Conservation (phyloP, 768 basidiomycete species). For the Lactarius tabidus region DNA sequence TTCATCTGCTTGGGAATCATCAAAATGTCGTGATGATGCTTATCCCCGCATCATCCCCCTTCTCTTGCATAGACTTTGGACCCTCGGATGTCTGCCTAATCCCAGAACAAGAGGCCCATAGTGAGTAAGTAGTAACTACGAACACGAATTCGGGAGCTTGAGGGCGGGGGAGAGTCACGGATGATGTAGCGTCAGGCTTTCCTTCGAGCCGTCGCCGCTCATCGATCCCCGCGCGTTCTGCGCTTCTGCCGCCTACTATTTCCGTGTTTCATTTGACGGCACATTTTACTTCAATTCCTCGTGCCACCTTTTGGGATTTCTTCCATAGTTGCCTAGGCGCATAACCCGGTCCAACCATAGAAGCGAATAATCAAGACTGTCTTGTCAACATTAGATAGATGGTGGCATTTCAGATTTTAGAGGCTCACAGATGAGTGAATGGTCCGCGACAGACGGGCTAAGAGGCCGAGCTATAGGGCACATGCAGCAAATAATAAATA, state of each 20-base stretch:
- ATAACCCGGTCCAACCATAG: constrained; percentile 39
- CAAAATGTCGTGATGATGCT: background rate
- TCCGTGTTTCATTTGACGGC: background rate
- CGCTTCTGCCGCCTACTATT: background rate
- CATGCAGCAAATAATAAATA: too few species aligned
- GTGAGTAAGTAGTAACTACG: background rate
- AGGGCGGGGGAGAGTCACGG: too few species aligned
- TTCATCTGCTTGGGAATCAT: background rate
- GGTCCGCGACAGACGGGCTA: too few species aligned
- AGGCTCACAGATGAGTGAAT: too few species aligned
- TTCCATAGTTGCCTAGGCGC: constrained; percentile 25
- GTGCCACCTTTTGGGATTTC: background rate
- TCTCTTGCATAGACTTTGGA: too few species aligned
- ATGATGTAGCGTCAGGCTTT: too few species aligned
- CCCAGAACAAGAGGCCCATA: background rate
- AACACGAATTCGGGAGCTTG: background rate
- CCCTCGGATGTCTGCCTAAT: too few species aligned
- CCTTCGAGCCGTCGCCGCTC: background rate
- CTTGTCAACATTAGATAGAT: too few species aligned
- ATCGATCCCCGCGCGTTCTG: background rate
- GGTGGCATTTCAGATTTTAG: too few species aligned
- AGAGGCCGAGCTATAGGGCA: too few species aligned
- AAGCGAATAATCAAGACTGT: constrained; percentile 37
- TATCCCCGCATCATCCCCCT: background rate
- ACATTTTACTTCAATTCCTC: background rate